Evolutionary conservation across 306 rosid species (phyloP).

Genomic region (Spatholobus suberectus): DNA sequence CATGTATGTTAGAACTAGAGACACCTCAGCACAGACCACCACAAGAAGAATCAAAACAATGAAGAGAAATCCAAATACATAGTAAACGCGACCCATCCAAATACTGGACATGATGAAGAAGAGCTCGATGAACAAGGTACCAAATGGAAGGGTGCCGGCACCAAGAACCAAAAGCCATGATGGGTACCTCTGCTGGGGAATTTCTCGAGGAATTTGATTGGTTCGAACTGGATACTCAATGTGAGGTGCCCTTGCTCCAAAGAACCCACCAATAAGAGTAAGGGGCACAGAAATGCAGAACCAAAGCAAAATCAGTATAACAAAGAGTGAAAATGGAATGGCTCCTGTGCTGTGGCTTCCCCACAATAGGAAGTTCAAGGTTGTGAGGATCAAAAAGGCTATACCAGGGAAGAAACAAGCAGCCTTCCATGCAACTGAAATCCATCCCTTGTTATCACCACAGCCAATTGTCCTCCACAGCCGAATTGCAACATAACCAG

Average conservation of each 20-base stretch:
- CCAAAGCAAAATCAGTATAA: constrained; percentile 83
- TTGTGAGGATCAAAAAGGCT: constrained; percentile 82
- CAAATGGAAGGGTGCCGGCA: constrained; percentile 94
- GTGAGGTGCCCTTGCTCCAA: constrained; percentile 90
- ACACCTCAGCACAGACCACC: constrained; percentile 92
- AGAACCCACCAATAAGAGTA: constrained; percentile 84
- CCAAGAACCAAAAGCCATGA: constrained; percentile 96
- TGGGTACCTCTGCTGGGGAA: constrained; percentile 90
- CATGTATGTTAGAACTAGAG: constrained; percentile 93
- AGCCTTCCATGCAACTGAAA: constrained; percentile 80
- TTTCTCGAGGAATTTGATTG: constrained; percentile 90
- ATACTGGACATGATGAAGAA: constrained; percentile 98
- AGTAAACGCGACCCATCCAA: constrained; percentile 98
- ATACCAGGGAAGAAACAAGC: constrained; percentile 99
- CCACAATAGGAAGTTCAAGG: constrained; percentile 88
- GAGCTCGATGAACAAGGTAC: constrained; percentile 94
- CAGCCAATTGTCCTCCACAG: constrained; percentile 86
- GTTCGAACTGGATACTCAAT: constrained; percentile 89
- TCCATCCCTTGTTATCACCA: constrained; percentile 85
- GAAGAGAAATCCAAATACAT: constrained; percentile 91
- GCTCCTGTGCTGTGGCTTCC: constrained; percentile 98
- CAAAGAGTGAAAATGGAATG: constrained; percentile 88
- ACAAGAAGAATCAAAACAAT: constrained; percentile 80
- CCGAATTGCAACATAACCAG: constrained; percentile 95
- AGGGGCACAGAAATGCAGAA: constrained; percentile 97